phyloP scores from a whole-genome alignment of 805 yeast genomes.

The Lipomyces yamanashiensis region DNA sequence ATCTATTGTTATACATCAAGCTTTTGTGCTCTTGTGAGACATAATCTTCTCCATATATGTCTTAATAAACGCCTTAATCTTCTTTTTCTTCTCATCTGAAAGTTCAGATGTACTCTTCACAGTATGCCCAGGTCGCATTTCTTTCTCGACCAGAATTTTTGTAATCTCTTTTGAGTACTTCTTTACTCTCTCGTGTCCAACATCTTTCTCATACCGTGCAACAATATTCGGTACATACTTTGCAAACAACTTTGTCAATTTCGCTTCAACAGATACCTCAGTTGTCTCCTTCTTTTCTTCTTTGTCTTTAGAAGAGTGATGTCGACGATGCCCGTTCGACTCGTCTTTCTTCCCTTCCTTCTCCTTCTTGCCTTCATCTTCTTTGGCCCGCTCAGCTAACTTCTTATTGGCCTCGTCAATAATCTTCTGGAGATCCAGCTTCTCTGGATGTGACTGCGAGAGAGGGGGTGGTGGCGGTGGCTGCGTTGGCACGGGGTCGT shows the following conservation, averaged over 20 bases:
- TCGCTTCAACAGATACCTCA: conserved; percentile 11
- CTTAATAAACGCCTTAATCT: conserved; percentile 67
- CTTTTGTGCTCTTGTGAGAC: conserved; percentile 14
- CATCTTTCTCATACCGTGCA: conserved; percentile 59
- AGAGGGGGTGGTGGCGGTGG: conserved; percentile 43
- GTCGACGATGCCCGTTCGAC: conserved; percentile 15
- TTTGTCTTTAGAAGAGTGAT: conserved; percentile 31
- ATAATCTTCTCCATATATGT: conserved; percentile 69
- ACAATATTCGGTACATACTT: conserved; percentile 77
- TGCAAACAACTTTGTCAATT: conserved; percentile 55
- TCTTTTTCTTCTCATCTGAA: conserved; percentile 65
- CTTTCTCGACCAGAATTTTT: conserved; percentile 69
- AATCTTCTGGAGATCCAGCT: conserved; percentile 45
- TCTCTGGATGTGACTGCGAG: conserved; percentile 38
- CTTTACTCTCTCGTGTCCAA: conserved; percentile 76
- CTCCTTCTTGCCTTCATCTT: conserved; percentile 38
- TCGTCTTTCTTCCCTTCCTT: conserved; percentile 10
- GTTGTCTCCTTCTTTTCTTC: conserved; percentile 18
- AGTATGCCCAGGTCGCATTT: conserved; percentile 49
- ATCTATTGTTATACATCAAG: background rate
- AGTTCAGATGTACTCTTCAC: conserved; percentile 57
- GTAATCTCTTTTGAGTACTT: conserved; percentile 80
- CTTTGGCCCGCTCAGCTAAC: conserved; percentile 46
- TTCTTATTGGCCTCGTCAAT: conserved; percentile 48
- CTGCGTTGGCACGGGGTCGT: conserved; percentile 34